phyloP scores from a whole-genome alignment of 1,284 basidiomycete species.

The Xerocomus minutiporus region DNA sequence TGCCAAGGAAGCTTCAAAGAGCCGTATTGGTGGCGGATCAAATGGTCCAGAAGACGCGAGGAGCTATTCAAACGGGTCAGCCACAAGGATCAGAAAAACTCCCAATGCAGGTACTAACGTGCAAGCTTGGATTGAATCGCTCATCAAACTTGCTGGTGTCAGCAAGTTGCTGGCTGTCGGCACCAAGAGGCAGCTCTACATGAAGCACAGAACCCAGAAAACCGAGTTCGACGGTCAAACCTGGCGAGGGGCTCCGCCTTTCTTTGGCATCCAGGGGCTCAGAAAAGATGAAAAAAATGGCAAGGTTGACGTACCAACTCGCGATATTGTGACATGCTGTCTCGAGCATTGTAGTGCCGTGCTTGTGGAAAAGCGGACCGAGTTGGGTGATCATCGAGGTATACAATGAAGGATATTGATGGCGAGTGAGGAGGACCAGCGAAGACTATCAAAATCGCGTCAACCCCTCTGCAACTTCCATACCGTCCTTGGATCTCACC shows the following conservation, averaged over 20 bases:
- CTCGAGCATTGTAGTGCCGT: conserved; percentile 79
- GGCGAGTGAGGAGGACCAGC: conserved; percentile 79
- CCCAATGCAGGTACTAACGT: conserved; percentile 35
- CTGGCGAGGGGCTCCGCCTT: conserved; percentile 69
- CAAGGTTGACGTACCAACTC: conserved; percentile 58
- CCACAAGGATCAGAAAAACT: not conserved
- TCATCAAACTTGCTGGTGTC: conserved; percentile 47
- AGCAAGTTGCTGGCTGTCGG: conserved; percentile 69
- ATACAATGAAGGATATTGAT: conserved; percentile 83
- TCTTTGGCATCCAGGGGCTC: conserved; percentile 39
- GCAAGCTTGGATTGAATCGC: conserved; percentile 44
- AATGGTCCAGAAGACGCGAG: conserved; percentile 74
- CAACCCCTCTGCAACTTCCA: conserved; percentile 1
- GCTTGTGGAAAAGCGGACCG: conserved; percentile 72
- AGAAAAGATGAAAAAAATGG: conserved; percentile 5
- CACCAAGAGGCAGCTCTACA: conserved; percentile 64
- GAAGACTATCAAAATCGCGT: conserved; percentile 57
- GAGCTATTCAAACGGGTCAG: conserved; percentile 45
- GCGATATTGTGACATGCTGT: conserved; percentile 83
- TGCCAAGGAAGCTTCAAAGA: conserved; percentile 72
- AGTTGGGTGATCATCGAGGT: conserved; percentile 63
- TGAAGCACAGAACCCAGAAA: conserved; percentile 75
- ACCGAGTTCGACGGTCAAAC: conserved; percentile 67
- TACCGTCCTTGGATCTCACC: conserved; percentile 37
- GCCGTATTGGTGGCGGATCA: conserved; percentile 61